These are phyloP conservation scores for Metarhizium rileyi DNA, from an alignment of 2,329 filamentous ascomycete species.

Conservation along the genomic window DNA sequence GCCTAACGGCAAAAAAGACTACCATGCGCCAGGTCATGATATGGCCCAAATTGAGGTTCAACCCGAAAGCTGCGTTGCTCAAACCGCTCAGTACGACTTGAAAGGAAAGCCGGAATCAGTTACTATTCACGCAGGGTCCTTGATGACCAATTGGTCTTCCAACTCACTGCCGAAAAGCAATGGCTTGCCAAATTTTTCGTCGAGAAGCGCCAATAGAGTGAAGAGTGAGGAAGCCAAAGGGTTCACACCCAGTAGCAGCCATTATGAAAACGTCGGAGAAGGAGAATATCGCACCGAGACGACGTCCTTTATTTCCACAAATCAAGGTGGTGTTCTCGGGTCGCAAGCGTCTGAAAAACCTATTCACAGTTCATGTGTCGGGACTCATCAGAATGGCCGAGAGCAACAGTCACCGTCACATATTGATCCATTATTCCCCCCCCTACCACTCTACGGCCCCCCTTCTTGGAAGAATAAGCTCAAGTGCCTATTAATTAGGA, in stretches of 20 bases:
- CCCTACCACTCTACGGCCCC: slow-evolving; percentile 71
- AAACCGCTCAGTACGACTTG: background rate
- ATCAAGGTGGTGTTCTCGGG: background rate
- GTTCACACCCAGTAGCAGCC: background rate
- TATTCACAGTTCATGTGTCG: background rate
- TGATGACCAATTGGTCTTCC: background rate
- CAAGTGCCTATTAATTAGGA: slow-evolving; percentile 55
- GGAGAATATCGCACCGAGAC: background rate
- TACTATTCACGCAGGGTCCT: background rate
- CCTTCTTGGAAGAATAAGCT: slow-evolving; percentile 55
- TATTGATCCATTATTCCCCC: slow-evolving; percentile 76
- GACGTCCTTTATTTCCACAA: background rate
- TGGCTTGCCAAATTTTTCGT: background rate
- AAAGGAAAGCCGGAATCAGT: background rate
- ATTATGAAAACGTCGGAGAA: background rate
- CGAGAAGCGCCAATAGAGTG: background rate
- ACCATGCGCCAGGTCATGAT: background rate
- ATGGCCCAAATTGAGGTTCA: background rate
- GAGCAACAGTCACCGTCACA: slow-evolving; percentile 38
- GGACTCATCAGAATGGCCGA: background rate
- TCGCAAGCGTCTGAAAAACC: background rate
- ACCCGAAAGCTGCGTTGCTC: background rate
- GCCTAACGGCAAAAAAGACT: background rate
- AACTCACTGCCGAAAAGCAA: background rate
- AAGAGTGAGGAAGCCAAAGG: background rate